Percentiles rank a stretch among this genome's conserved stretches.
phyloP scores from a whole-genome alignment of 1,284 basidiomycete species.

The Fomes fomentarius region DNA sequence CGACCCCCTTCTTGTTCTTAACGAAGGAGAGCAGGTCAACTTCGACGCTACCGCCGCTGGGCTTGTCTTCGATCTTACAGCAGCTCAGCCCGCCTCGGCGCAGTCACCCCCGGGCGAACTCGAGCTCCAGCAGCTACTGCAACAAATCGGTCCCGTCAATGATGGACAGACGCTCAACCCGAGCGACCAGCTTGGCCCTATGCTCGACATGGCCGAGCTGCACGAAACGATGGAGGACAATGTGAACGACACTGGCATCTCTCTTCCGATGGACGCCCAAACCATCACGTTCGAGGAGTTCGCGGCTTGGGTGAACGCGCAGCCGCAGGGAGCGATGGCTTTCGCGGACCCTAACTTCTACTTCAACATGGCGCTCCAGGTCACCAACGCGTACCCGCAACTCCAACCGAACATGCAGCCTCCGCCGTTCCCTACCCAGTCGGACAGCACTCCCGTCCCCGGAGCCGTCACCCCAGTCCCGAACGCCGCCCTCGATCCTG shows the following conservation, averaged over 20 bases:
- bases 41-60: background rate
- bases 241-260: background rate
- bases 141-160: background rate
- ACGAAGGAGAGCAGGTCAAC: background rate
- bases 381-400: background rate
- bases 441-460: background rate
- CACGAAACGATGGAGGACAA: slow-evolving; percentile 11
- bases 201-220: slow-evolving; percentile 13
- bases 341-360: slow-evolving; percentile 3
- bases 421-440: background rate
- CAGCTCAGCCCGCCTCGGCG: background rate
- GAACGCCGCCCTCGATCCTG: background rate
- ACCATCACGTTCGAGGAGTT: slow-evolving; percentile 4
- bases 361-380: background rate
- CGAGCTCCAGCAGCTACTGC: slow-evolving; percentile 2
- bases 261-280: background rate
- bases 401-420: background rate
- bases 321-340: background rate
- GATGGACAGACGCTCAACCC: slow-evolving; percentile 1
- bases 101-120: slow-evolving; percentile 11
- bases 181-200: slow-evolving; percentile 1
- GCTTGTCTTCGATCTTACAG: slow-evolving; percentile 6
- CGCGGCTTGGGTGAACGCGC: background rate
- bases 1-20: slow-evolving; percentile 1
- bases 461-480: background rate